Conservation (phyloP, 257 asterid species). For the Solanum chiquidenum region DNA sequence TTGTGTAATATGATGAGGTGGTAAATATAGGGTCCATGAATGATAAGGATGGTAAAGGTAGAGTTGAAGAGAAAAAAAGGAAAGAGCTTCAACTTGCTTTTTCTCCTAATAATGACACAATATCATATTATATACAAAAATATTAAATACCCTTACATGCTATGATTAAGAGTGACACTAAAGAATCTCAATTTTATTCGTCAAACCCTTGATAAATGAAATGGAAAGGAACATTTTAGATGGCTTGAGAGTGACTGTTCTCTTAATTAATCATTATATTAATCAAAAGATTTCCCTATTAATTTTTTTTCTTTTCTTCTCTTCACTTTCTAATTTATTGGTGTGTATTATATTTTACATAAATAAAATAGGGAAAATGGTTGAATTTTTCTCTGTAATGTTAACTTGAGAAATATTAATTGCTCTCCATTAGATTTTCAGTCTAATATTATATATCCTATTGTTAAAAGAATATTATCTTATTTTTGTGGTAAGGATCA, state of each 20-base stretch:
- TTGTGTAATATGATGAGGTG: neutral
- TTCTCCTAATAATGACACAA: slow-evolving; percentile 18
- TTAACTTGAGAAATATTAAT: too few species aligned
- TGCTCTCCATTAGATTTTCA: neutral
- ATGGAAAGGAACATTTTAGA: slow-evolving; percentile 19
- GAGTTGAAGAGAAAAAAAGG: neutral
- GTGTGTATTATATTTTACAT: neutral
- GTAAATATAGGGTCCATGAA: slow-evolving; percentile 31
- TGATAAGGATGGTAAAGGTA: neutral
- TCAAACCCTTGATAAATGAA: slow-evolving; percentile 30
- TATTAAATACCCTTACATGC: slow-evolving; percentile 6
- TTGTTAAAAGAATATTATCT: neutral
- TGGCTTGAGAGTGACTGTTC: slow-evolving; percentile 20
- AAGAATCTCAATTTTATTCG: slow-evolving; percentile 38
- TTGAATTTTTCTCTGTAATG: neutral
- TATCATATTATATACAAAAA: neutral
- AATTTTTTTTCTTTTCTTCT: neutral
- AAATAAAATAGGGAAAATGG: too few species aligned
- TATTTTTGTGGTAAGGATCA: neutral
- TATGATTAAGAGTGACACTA: slow-evolving; percentile 54
- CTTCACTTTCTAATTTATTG: neutral
- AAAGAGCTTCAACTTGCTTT: neutral
- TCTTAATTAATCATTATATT: neutral
- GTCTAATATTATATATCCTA: neutral
- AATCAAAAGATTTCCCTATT: neutral